phyloP scores from a whole-genome alignment of 768 basidiomycete genomes.

The Xerocomus brunneocitrinus region DNA sequence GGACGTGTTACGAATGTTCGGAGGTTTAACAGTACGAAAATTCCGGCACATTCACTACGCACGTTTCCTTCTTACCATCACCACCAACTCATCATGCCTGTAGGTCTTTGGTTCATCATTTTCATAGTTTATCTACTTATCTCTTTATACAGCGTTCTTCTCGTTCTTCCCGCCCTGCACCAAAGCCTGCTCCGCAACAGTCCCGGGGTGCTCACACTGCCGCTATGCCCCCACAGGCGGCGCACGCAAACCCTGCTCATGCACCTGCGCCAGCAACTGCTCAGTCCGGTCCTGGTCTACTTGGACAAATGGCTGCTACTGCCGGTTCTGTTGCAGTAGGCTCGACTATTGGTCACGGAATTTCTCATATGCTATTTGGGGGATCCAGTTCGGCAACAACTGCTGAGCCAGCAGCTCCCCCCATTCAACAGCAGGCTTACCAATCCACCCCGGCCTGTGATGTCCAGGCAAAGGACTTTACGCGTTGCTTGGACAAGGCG shows the following conservation, averaged over 20 bases:
- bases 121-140: not conserved
- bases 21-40: constrained; percentile 16
- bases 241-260: constrained; percentile 41
- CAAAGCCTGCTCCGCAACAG: constrained; percentile 47
- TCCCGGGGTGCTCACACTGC: constrained; percentile 47
- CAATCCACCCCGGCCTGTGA: constrained; percentile 54
- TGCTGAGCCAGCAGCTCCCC: constrained; percentile 46
- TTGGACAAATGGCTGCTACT: constrained; percentile 84
- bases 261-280: constrained; percentile 37
- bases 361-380: constrained; percentile 88
- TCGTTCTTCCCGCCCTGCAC: constrained; percentile 62
- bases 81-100: constrained; percentile 40
- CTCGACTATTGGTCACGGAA: constrained; percentile 84
- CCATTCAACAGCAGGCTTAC: constrained; percentile 42
- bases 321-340: constrained; percentile 89
- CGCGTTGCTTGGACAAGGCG: constrained; percentile 78
- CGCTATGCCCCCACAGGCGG: constrained; percentile 39
- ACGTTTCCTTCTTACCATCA: constrained; percentile 18
- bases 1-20: constrained; percentile 14
- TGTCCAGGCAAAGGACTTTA: constrained; percentile 83
- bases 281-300: constrained; percentile 60
- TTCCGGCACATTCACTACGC: constrained; percentile 3
- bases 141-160: constrained; percentile 60
- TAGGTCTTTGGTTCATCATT: constrained; percentile 27
- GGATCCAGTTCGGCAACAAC: constrained; percentile 45